A percentile compares a stretch with the other conserved stretches of the same genome.
phyloP scores from a whole-genome alignment of 1,284 basidiomycete genomes.

The Fomitopsis palustris region DNA sequence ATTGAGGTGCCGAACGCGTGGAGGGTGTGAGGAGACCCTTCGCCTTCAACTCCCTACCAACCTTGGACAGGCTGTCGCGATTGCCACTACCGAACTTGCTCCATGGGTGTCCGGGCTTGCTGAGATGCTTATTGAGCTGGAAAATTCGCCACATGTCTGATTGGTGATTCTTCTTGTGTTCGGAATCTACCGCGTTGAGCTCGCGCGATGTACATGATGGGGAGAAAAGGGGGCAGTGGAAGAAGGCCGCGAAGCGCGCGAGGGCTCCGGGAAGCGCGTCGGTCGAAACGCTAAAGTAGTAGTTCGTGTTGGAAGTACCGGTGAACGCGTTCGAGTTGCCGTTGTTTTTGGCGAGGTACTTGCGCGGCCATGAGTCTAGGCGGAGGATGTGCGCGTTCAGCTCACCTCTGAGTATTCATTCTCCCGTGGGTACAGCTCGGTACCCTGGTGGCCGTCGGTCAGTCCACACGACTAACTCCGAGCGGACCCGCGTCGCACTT shows the following conservation, averaged over 20 bases:
- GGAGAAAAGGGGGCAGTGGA: conserved; percentile 89
- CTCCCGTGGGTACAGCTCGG: conserved; percentile 81
- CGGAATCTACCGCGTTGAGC: conserved; percentile 96
- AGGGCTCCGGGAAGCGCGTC: conserved; percentile 83
- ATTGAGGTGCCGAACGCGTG: conserved; percentile 14
- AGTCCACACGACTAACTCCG: neutral
- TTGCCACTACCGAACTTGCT: conserved; percentile 95
- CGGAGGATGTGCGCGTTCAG: neutral
- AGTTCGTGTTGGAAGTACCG: conserved; percentile 91
- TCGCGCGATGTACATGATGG: conserved; percentile 92
- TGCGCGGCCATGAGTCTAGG: neutral
- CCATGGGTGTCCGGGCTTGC: conserved; percentile 81
- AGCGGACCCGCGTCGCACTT: conserved; percentile 17
- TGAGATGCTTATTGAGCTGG: conserved; percentile 92
- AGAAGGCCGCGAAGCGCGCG: conserved; percentile 92
- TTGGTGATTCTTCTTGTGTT: conserved; percentile 98
- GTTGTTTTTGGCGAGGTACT: conserved; percentile 90
- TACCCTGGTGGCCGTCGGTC: conserved; percentile 48
- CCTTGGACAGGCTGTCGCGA: conserved; percentile 77
- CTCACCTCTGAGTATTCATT: conserved; percentile 86
- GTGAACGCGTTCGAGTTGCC: conserved; percentile 95
- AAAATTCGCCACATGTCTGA: conserved; percentile 96
- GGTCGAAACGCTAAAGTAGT: conserved; percentile 90
- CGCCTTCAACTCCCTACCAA: conserved; percentile 52
- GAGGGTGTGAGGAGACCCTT: conserved; percentile 36